phyloP scores from a whole-genome alignment of 2,329 filamentous ascomycete genomes.

The Endothia cerciana region DNA sequence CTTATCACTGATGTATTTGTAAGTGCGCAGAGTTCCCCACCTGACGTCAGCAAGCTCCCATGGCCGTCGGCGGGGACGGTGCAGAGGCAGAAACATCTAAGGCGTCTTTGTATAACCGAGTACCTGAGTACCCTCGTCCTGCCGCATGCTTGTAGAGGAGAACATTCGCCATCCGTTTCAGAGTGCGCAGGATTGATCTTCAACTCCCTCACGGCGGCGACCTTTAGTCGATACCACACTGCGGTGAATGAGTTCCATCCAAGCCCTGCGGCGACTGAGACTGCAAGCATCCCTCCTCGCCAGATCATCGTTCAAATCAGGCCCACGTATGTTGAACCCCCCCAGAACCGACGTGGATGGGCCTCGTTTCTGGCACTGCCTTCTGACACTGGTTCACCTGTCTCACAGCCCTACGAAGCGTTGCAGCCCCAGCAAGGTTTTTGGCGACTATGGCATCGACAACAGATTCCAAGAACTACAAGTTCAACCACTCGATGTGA shows the following conservation, averaged over 20 bases:
- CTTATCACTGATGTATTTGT: no score
- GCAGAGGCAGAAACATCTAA: background rate
- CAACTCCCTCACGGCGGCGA: no score
- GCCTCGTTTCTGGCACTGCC: background rate
- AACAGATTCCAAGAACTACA: conserved; percentile 78
- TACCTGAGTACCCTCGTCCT: background rate
- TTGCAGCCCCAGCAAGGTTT: conserved; percentile 30
- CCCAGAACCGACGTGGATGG: background rate
- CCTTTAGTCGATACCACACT: background rate
- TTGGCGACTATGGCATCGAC: conserved; percentile 64
- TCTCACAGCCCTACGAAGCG: conserved; percentile 23
- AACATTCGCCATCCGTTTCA: background rate
- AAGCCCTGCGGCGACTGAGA: conserved; percentile 36
- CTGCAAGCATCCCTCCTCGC: conserved; percentile 35
- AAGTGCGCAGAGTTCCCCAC: background rate
- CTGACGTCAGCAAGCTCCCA: conserved; percentile 10
- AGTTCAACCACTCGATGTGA: conserved; percentile 87
- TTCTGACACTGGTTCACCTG: conserved; percentile 7
- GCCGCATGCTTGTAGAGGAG: background rate
- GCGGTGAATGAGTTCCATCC: conserved; percentile 37
- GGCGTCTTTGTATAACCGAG: background rate
- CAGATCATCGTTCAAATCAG: conserved; percentile 30
- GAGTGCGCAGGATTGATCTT: background rate
- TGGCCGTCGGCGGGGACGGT: background rate
- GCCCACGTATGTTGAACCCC: conserved; percentile 9